Evolutionary conservation across 2,329 filamentous ascomycete species (phyloP).

Genomic region (Cordyceps fumosorosea): DNA sequence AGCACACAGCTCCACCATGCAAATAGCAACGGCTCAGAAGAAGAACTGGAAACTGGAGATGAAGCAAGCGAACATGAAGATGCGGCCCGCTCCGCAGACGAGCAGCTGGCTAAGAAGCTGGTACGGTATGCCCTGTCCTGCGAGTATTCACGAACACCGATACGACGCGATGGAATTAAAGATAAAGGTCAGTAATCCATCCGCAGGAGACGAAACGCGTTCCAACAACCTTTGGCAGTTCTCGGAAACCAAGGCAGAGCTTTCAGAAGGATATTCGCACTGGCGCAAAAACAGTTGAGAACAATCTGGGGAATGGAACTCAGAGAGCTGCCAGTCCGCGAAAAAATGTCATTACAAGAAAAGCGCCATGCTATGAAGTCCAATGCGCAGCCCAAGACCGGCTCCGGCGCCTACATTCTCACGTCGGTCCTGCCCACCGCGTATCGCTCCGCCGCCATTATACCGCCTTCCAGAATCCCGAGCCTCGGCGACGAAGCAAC

Average conservation of each 20-base stretch:
- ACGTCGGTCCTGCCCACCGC: constrained; percentile 61
- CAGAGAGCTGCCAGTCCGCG: constrained; percentile 70
- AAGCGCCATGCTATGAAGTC: constrained; percentile 60
- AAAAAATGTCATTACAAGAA: constrained; percentile 75
- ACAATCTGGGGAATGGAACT: constrained; percentile 87
- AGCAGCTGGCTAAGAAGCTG: constrained; percentile 57
- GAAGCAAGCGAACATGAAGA: constrained; percentile 27
- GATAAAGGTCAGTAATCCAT: constrained; percentile 46
- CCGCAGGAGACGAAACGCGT: constrained; percentile 9
- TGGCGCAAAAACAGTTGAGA: constrained; percentile 66
- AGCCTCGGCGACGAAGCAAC: constrained; percentile 64
- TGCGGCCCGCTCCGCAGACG: constrained; percentile 34
- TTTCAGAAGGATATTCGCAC: constrained; percentile 71
- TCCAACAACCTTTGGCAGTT: constrained; percentile 38
- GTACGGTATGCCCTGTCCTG: constrained; percentile 62
- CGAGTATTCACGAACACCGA: constrained; percentile 55
- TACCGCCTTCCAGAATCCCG: constrained; percentile 61
- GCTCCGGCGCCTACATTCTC: constrained; percentile 70
- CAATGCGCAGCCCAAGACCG: constrained; percentile 45
- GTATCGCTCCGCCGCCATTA: constrained; percentile 61
- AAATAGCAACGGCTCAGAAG: constrained; percentile 24
- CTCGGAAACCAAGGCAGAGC: constrained; percentile 62
- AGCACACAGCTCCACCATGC: constrained; percentile 26
- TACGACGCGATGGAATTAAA: constrained; percentile 55
- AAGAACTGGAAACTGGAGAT: constrained; percentile 32